These are phyloP conservation scores for Malassezia yamatoensis DNA, from an alignment of 1,284 basidiomycete species.

Conservation along the genomic window DNA sequence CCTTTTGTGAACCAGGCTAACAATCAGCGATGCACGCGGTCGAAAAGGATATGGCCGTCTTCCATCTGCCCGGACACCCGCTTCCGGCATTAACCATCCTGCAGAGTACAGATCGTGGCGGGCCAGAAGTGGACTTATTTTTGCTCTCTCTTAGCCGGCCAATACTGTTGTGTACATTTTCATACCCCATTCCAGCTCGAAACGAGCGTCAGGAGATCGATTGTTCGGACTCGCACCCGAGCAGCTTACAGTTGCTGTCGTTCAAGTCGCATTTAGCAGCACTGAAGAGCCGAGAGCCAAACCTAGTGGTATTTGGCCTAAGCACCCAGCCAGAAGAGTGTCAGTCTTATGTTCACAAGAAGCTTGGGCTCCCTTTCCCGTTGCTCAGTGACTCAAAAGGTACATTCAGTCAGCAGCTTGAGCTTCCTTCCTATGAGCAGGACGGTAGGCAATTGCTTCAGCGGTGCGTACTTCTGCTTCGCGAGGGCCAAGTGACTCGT, in stretches of 20 bases:
- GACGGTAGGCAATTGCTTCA: constrained; percentile 16
- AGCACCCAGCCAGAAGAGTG: constrained; percentile 19
- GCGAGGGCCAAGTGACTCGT: constrained; percentile 33
- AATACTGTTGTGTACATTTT: constrained; percentile 25
- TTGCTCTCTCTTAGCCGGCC: constrained; percentile 29
- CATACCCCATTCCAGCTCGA: constrained; percentile 22
- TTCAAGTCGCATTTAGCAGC: constrained; percentile 13
- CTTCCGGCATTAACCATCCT: constrained; percentile 32
- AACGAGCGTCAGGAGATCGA: constrained; percentile 9
- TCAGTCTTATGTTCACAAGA: constrained; percentile 14
- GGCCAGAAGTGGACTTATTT: constrained; percentile 33
- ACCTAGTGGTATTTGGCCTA: constrained; percentile 32
- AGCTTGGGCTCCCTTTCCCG: constrained; percentile 12
- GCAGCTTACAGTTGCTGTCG: constrained; percentile 23
- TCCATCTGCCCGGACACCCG: constrained; percentile 41
- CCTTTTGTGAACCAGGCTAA: neutral
- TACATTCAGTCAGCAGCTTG: constrained; percentile 16
- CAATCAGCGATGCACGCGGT: constrained; percentile 10
- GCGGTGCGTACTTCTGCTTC: constrained; percentile 30
- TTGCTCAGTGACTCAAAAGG: constrained; percentile 4
- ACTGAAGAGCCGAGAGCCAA: constrained; percentile 20
- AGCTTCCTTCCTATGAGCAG: constrained; percentile 19
- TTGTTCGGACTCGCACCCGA: constrained; percentile 20
- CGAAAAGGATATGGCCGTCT: constrained; percentile 22
- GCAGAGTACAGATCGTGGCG: constrained; percentile 20